Percentiles rank a stretch among this genome's conserved stretches.
These are phyloP conservation scores for Thuidium tamariscinum DNA, from an alignment of 225 moss, liverwort and hornwort species.

Conservation along the genomic window DNA sequence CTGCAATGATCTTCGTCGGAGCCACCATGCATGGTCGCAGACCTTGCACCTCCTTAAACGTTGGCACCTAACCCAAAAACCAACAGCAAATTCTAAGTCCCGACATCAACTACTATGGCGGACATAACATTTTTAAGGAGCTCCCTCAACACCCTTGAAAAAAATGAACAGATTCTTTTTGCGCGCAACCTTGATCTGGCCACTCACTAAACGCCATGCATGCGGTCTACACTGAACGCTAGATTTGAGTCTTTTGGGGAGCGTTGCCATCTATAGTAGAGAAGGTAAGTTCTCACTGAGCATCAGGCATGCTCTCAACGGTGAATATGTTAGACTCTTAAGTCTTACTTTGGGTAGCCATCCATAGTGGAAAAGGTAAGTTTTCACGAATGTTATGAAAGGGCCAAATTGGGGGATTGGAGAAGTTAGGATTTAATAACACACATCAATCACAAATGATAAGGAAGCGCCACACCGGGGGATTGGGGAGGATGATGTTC, in stretches of 20 bases:
- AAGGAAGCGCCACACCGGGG: neutral
- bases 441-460: constrained; percentile 36
- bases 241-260: neutral
- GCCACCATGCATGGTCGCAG: constrained; percentile 98
- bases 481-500: neutral
- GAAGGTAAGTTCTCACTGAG: neutral
- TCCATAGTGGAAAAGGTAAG: neutral
- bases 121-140: neutral
- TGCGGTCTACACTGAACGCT: neutral
- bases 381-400: neutral
- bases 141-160: neutral
- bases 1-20: constrained; percentile 96
- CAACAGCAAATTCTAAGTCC: neutral
- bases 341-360: neutral
- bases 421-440: neutral
- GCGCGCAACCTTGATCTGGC: neutral
- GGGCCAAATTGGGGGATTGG: neutral
- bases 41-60: constrained; percentile 57
- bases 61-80: constrained; percentile 42
- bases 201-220: neutral
- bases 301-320: neutral
- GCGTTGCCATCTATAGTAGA: neutral
- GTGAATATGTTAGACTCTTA: neutral
- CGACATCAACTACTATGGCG: neutral
- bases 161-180: neutral